Evolutionary conservation across 1,139 yeast genomes (phyloP), one percentile per base, ranked within the genome.

Genomic region (Blastobotrys arbuscula): DNA sequence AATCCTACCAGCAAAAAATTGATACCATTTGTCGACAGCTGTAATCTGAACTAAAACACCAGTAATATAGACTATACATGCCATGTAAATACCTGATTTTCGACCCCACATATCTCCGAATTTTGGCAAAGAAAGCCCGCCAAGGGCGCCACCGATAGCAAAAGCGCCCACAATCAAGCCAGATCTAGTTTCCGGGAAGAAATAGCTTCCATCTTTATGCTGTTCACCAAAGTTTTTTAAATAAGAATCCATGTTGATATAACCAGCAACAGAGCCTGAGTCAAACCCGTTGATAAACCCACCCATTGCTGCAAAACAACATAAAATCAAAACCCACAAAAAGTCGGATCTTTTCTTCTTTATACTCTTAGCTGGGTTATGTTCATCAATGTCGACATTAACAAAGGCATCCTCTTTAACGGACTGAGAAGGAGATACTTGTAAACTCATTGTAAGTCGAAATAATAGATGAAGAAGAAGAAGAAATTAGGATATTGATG

Each of bases 201-300:
- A 54, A 46, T 55, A 55, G 10, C 39, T 50, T 12, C 64, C 62
- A 26, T 51, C 51, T 3, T 50, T 55, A 18, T 55, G 50, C n/a
- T 42, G 44, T 24, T 46, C 46, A 31, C 81, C 81, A 56, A 82
- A 84, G 55, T 78, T 71, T 35, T 65, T 61, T 47, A 68, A 69
- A 63, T 81, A 87, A 58, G 79, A 81, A 2, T 77, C 68, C 86
- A 82, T 82, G 59, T 81, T 81, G 62, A 84, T 75, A 59, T 84
- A 81, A 60, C 95, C 95, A 37, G 78, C 71, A 54, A 78, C 77
- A 48, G 79, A 76, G 60, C 82, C 82, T 4, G 81, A 77, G 59
- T 78, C 82, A 61, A 75, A 78, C 55, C 82, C 82, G 58, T 68
- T 78, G 51, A 77, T 69, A 26, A 59, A 59, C 13, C 63, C 63